Conservation (phyloP, 2,329 filamentous ascomycete genomes). For the Talaromyces marneffei region DNA sequence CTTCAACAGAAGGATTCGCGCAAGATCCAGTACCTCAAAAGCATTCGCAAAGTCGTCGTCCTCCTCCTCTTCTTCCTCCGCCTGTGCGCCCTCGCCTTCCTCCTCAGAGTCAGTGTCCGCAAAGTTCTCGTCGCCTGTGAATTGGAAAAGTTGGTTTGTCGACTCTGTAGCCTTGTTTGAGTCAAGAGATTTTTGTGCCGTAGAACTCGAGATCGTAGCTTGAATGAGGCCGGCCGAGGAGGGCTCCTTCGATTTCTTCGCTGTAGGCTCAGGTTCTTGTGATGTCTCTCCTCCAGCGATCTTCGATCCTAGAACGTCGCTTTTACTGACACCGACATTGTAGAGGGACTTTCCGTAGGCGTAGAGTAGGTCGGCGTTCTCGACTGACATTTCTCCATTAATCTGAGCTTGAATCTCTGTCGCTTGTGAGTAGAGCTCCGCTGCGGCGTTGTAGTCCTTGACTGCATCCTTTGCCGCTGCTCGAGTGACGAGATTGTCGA, state of each 20-base stretch:
- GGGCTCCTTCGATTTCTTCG: conserved; percentile 27
- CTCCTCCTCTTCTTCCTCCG: conserved; percentile 54
- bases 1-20: conserved; percentile 53
- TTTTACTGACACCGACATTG: conserved; percentile 88
- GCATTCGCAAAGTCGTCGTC: conserved; percentile 60
- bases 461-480: conserved; percentile 80
- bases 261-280: conserved; percentile 41
- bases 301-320: conserved; percentile 83
- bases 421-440: conserved; percentile 82
- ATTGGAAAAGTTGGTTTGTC: conserved; percentile 71
- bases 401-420: conserved; percentile 84
- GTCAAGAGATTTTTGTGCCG: conserved; percentile 16
- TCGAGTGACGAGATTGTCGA: conserved; percentile 72
- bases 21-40: conserved; percentile 59
- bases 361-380: conserved; percentile 91
- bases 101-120: conserved; percentile 64
- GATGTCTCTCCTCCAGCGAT: conserved; percentile 49
- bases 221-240: conserved; percentile 22
- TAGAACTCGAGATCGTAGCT: conserved; percentile 23
- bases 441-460: conserved; percentile 79
- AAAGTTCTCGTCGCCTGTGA: conserved; percentile 91
- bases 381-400: conserved; percentile 83
- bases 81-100: conserved; percentile 39
- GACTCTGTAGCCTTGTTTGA: conserved; percentile 21
- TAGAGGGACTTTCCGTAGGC: conserved; percentile 90